These are phyloP conservation scores for Persicaria maculosa DNA, from an alignment of 148 eudicot genomes.

Conservation along the genomic window DNA sequence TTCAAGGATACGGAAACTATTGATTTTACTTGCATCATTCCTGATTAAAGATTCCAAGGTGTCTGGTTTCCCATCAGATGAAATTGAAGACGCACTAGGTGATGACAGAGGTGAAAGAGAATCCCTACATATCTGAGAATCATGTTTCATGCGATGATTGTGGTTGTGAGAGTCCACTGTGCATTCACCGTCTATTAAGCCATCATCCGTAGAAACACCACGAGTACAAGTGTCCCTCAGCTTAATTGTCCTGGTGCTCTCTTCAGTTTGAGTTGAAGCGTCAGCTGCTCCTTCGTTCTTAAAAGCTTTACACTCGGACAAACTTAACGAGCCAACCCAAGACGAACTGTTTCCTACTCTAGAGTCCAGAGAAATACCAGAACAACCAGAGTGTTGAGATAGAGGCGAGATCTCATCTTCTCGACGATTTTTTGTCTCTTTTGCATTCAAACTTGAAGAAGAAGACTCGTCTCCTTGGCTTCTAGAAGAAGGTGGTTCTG, in stretches of 20 bases:
- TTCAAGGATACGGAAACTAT: slow-evolving; percentile 56
- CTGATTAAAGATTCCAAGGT: slow-evolving; percentile 82
- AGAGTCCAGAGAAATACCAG: slow-evolving; percentile 57
- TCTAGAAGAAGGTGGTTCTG: slow-evolving; percentile 69
- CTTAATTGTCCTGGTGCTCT: slow-evolving; percentile 28
- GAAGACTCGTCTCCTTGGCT: slow-evolving; percentile 70
- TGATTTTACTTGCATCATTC: slow-evolving; percentile 71
- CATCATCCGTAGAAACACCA: slow-evolving; percentile 87
- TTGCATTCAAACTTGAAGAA: slow-evolving; percentile 57
- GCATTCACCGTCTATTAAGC: slow-evolving; percentile 30
- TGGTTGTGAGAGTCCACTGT: slow-evolving; percentile 25
- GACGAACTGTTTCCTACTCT: slow-evolving; percentile 57
- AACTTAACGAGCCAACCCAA: slow-evolving; percentile 58
- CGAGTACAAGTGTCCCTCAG: slow-evolving; percentile 55
- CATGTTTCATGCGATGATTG: slow-evolving; percentile 20
- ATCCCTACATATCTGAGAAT: slow-evolving; percentile 28
- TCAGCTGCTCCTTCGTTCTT: slow-evolving; percentile 63
- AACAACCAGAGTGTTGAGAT: slow-evolving; percentile 46
- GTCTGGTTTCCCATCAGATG: slow-evolving; percentile 66
- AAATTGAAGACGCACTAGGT: slow-evolving; percentile 40
- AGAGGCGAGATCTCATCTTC: slow-evolving; percentile 76
- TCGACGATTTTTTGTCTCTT: slow-evolving; percentile 47
- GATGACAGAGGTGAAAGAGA: slow-evolving; percentile 55
- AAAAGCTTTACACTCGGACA: slow-evolving; percentile 54
- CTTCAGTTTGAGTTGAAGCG: slow-evolving; percentile 93